These are phyloP conservation scores for Xerocomus spinulosus DNA, from an alignment of 768 basidiomycete species.

Conservation along the genomic window DNA sequence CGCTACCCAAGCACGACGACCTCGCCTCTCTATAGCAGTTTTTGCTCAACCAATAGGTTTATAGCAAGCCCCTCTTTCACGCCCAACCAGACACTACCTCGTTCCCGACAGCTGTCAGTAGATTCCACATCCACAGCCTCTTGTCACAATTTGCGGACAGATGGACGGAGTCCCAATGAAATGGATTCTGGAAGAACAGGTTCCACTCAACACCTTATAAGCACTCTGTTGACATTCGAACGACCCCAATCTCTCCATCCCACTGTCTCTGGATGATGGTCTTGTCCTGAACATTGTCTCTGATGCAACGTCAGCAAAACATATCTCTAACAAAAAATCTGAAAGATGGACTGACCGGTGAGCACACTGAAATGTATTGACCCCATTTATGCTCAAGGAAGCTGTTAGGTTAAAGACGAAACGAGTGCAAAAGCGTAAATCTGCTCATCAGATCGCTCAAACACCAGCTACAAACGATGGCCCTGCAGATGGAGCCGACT, in stretches of 20 bases:
- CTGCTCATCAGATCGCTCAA: conserved; percentile 19
- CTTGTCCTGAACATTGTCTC: conserved; percentile 69
- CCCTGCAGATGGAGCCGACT: conserved; percentile 15
- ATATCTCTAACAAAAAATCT: conserved; percentile 43
- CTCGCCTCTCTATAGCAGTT: background rate
- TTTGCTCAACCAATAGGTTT: background rate
- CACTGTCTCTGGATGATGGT: conserved; percentile 78
- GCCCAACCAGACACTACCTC: conserved; percentile 3
- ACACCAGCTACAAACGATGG: conserved; percentile 14
- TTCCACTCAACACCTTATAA: too few relatives aligned
- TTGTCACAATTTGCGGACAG: too few relatives aligned
- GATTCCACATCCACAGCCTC: too few relatives aligned
- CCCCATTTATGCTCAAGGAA: too few relatives aligned
- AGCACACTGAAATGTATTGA: conserved; percentile 21
- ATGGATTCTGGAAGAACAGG: too few relatives aligned
- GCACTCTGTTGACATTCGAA: too few relatives aligned
- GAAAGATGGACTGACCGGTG: conserved; percentile 80
- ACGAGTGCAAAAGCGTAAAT: conserved; percentile 60
- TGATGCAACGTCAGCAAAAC: conserved; percentile 31
- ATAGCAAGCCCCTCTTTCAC: conserved; percentile 23
- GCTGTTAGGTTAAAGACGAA: conserved; percentile 65
- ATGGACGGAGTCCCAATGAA: too few relatives aligned
- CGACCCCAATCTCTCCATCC: too few relatives aligned
- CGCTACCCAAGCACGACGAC: conserved; percentile 16
- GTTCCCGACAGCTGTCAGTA: background rate